Conservation (phyloP, 305 asterid species). For the Fraxinus dipetala region DNA sequence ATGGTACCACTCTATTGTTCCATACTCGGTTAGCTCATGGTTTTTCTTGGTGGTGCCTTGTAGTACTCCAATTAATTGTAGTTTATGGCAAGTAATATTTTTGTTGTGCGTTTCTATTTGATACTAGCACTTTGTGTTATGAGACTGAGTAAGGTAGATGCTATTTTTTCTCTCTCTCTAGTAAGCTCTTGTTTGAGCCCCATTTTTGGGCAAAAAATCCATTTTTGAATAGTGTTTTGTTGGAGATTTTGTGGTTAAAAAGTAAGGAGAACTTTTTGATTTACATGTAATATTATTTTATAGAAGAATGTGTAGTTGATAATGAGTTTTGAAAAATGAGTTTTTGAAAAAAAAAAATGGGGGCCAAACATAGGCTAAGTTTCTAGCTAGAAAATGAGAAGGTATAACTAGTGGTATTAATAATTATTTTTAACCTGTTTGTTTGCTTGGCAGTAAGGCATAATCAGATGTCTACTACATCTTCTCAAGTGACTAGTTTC, state of each 20-base stretch:
- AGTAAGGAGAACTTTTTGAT: too few species aligned
- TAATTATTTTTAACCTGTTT: background rate
- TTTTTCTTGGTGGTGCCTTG: background rate
- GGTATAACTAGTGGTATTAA: conserved; percentile 1
- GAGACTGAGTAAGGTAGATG: conserved; percentile 7
- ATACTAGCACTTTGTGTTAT: conserved; percentile 4
- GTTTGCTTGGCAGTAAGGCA: background rate
- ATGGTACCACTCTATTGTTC: background rate
- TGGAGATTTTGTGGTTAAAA: too few species aligned
- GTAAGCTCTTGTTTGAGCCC: background rate
- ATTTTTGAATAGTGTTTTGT: too few species aligned
- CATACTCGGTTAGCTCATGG: background rate
- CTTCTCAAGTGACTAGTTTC: conserved; percentile 21
- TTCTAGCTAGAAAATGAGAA: background rate
- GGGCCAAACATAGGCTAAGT: background rate
- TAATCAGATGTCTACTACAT: conserved; percentile 2
- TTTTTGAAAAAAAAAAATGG: too few species aligned
- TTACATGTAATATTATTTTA: too few species aligned
- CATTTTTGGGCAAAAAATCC: too few species aligned
- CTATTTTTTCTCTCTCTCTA: background rate
- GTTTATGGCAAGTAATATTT: background rate
- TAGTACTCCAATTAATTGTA: background rate
- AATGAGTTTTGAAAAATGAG: too few species aligned
- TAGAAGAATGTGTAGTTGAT: too few species aligned
- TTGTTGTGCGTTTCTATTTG: background rate